Conservation (phyloP, 2,329 filamentous ascomycete genomes). For the Fusarium duplospermum region DNA sequence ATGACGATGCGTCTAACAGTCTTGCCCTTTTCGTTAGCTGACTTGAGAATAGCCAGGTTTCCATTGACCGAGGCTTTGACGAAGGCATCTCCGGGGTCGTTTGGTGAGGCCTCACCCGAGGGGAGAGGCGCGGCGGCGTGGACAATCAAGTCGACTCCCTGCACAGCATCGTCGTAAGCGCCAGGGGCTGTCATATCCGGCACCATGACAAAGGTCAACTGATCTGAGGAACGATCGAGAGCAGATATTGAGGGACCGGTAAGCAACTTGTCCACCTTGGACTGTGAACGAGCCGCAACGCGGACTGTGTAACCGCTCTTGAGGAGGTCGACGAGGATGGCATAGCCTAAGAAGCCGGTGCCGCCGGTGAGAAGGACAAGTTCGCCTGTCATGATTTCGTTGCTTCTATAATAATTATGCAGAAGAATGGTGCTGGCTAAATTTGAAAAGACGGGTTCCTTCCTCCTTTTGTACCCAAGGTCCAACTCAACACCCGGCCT, state of each 20-base stretch:
- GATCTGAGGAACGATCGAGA: not conserved
- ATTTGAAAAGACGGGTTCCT: not conserved
- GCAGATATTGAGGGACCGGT: not conserved
- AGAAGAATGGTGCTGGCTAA: not conserved
- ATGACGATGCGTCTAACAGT: not conserved
- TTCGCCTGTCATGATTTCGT: not conserved
- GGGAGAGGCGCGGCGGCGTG: not conserved
- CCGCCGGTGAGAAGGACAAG: not conserved
- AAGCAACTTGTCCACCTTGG: not conserved
- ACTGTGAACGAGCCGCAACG: not conserved
- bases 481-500: not conserved
- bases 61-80: not conserved
- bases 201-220: not conserved
- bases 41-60: not conserved
- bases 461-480: not conserved
- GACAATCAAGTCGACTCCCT: not conserved
- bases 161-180: not conserved
- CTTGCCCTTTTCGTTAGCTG: not conserved
- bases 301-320: not conserved
- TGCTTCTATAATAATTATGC: not conserved
- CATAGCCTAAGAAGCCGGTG: not conserved
- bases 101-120: not conserved
- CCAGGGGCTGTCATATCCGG: not conserved
- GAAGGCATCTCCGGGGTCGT: not conserved
- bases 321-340: not conserved